A percentile compares a stretch with the other conserved stretches of the same genome.
These are phyloP conservation scores for Lasiodiplodia citricola DNA, from an alignment of 2,329 filamentous ascomycete genomes.

Conservation along the genomic window DNA sequence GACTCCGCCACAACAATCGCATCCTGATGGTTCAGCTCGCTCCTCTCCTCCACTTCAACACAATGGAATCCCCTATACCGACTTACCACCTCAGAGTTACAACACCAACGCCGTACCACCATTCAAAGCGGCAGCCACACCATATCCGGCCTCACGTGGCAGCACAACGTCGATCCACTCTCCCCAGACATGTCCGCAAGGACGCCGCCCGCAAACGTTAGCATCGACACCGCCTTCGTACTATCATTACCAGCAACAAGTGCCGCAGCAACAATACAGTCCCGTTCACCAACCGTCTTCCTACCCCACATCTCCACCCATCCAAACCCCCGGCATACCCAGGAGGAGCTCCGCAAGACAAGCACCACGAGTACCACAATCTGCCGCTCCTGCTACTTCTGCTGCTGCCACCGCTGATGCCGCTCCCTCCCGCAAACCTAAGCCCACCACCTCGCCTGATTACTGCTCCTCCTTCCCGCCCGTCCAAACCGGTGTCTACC, in stretches of 20 bases:
- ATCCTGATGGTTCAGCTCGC: neutral
- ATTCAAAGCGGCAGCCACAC: neutral
- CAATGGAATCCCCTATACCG: neutral
- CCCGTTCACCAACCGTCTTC: neutral
- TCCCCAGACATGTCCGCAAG: neutral
- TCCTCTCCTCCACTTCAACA: constrained; percentile 5
- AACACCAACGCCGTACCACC: neutral
- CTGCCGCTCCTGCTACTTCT: neutral
- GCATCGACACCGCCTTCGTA: neutral
- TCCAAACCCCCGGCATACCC: too few species aligned
- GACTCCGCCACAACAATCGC: too few species aligned
- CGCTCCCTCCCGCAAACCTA: neutral
- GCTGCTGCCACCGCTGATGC: neutral
- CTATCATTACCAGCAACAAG: neutral
- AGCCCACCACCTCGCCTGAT: neutral
- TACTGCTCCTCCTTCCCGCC: neutral
- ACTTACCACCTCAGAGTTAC: neutral
- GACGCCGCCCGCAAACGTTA: neutral
- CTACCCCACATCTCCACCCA: neutral
- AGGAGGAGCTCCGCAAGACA: neutral
- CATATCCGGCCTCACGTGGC: neutral
- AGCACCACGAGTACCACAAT: neutral
- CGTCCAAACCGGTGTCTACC: constrained; percentile 2
- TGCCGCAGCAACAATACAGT: neutral
- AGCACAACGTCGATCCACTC: neutral